phyloP scores from a whole-genome alignment of 73 alveolate species.

The Paramecium biaurelia region DNA sequence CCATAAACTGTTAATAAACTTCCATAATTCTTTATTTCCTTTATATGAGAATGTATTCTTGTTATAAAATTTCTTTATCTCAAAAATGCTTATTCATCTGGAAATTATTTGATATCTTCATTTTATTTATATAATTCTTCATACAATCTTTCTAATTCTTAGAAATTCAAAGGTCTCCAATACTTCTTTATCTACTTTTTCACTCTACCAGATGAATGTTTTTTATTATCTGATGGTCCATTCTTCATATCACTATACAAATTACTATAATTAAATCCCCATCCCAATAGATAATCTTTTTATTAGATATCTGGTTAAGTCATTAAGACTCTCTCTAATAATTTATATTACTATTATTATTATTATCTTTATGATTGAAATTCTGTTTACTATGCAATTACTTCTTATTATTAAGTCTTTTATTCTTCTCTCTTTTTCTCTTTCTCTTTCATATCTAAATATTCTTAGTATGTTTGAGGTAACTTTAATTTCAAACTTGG shows the following conservation, averaged over 20 bases:
- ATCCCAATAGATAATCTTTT: conserved; percentile 3
- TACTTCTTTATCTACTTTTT: conserved; percentile 51
- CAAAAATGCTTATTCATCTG: conserved; percentile 12
- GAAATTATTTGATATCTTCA: conserved; percentile 38
- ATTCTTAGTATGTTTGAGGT: neutral
- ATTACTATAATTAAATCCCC: conserved; percentile 58
- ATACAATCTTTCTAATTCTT: conserved; percentile 28
- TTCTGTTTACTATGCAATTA: conserved; percentile 47
- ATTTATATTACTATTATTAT: conserved; percentile 24
- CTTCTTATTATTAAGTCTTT: conserved; percentile 9
- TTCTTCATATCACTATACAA: conserved; percentile 44
- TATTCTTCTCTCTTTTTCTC: conserved; percentile 55
- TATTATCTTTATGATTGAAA: neutral
- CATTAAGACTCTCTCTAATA: conserved; percentile 54
- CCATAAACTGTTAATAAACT: conserved; percentile 56
- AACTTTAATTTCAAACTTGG: conserved; percentile 32
- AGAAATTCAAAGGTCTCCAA: conserved; percentile 44
- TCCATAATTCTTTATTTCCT: conserved; percentile 39
- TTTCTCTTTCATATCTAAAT: neutral
- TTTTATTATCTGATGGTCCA: conserved; percentile 47
- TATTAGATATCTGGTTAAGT: conserved; percentile 47
- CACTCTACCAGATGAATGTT: conserved; percentile 54
- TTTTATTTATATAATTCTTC: conserved; percentile 51
- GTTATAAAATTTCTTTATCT: conserved; percentile 42
- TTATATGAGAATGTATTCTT: conserved; percentile 51